phyloP scores from a whole-genome alignment of 805 yeast genomes.

The Myxozyma geophila region DNA sequence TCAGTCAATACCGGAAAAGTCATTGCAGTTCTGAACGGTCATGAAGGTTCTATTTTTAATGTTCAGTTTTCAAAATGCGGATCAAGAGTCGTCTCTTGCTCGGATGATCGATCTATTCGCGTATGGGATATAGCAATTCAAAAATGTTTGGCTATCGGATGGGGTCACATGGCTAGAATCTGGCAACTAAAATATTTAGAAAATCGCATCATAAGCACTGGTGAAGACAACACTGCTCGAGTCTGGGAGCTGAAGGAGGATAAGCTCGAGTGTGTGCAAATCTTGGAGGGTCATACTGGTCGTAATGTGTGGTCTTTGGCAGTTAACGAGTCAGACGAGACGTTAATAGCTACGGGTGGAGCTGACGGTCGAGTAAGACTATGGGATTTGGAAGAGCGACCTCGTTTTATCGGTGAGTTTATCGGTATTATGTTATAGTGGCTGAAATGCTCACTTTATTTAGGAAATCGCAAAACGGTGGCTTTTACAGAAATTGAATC shows the following conservation, averaged over 20 bases:
- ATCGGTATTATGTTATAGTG: background rate
- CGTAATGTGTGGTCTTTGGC: conserved; percentile 80
- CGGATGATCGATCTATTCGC: conserved; percentile 90
- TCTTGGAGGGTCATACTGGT: conserved; percentile 76
- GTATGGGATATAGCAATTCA: conserved; percentile 70
- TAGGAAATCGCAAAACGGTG: conserved; percentile 11
- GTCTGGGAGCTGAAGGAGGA: conserved; percentile 62
- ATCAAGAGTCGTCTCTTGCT: conserved; percentile 70
- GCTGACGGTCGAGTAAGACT: conserved; percentile 85
- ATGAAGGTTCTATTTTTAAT: conserved; percentile 91
- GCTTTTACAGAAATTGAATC: conserved; percentile 39
- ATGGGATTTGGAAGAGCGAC: conserved; percentile 46
- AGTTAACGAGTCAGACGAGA: conserved; percentile 56
- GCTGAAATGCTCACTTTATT: background rate
- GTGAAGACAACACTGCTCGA: conserved; percentile 87
- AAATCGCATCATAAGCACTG: conserved; percentile 60
- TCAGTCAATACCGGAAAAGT: conserved; percentile 52
- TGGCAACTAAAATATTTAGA: conserved; percentile 75
- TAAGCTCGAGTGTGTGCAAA: conserved; percentile 50
- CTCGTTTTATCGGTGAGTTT: conserved; percentile 13
- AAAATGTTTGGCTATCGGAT: conserved; percentile 69
- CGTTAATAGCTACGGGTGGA: conserved; percentile 81
- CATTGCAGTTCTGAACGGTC: conserved; percentile 65
- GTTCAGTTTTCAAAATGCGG: conserved; percentile 66
- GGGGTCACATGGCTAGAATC: conserved; percentile 97